Evolutionary conservation across 2,329 filamentous ascomycete species (phyloP), one percentile per base, ranked within the genome.

Genomic region (Colletotrichum zoysiae): DNA sequence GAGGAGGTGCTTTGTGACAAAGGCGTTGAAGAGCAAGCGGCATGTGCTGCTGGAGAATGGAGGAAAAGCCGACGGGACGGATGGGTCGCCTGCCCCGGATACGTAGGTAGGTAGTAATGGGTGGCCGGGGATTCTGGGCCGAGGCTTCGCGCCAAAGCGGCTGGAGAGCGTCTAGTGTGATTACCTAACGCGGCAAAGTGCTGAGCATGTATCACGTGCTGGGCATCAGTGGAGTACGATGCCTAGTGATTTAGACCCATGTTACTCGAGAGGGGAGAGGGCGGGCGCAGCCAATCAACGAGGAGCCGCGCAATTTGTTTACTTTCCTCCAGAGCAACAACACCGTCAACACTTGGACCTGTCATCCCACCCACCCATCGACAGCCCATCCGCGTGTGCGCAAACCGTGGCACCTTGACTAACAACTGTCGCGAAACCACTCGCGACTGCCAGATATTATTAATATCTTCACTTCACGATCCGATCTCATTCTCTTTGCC

Each of bases 261-360:
- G 30, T 65, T 65, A 65, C 70, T 76, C 72, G 61, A 71, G 60
- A 48, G 16, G 16, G 18, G 42, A 20, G 63, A 44, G 40, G 12
- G 9, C 16, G 14, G n/a, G 46, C 59, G 71, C 74, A 74, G 74
- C 76, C 68, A 77, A 58, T 71, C 42, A 67, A 23, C 44, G 46
- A 56, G 23, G 20, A 14, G 18, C 12, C 42, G 18, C 55, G 11
- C 55, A 23, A 65, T 82, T 84, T 84, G 82, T 84, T 84, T 84
- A 84, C 82, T 84, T 83, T 81, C 78, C 67, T 61, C 73, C 81
- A 74, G 67, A 78, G 82, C 82, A 84, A 84, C 82, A 78, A 56
- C 51, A 53, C 53, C 40, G 35, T 56, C 14, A 18, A 50, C 50
- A 42, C 62, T 58, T 57, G 53, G 46, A 30, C 26, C 56, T 44